Evolutionary conservation across 1,139 yeast species (phyloP).

Genomic region (Petasospora fabianii): DNA sequence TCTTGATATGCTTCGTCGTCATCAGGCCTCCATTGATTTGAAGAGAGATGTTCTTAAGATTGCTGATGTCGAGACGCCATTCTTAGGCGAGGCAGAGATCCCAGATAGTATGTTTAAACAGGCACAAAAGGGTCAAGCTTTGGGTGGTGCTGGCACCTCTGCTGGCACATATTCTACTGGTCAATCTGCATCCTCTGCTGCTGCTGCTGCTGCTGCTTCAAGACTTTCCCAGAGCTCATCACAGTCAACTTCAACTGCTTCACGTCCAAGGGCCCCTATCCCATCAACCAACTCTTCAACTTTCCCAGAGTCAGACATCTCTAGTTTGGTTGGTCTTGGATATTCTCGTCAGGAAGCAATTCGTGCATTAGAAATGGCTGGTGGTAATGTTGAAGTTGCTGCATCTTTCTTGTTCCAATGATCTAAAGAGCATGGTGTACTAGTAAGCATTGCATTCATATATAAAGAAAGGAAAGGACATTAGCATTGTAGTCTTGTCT

Average conservation of each 20-base stretch:
- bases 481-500: background rate
- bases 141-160: too few species aligned
- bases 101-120: conserved; percentile 34
- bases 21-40: conserved; percentile 79
- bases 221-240: conserved; percentile 12
- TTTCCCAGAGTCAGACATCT: conserved; percentile 41
- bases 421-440: too few species aligned
- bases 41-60: conserved; percentile 62
- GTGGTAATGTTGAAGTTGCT: conserved; percentile 81
- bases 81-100: conserved; percentile 71
- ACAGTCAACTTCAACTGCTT: conserved; percentile 11
- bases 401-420: conserved; percentile 46
- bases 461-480: background rate
- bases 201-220: conserved; percentile 26
- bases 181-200: conserved; percentile 14
- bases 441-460: background rate
- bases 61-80: conserved; percentile 68
- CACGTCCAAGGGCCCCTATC: too few species aligned
- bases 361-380: conserved; percentile 59
- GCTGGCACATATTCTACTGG: too few species aligned
- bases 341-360: conserved; percentile 63
- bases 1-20: conserved; percentile 71
- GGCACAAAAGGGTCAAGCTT: conserved; percentile 2
- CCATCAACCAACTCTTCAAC: too few species aligned
- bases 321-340: conserved; percentile 63